These are phyloP conservation scores for Tetradesmus obliquus DNA, from an alignment of 139 green algal species.

Conservation along the genomic window DNA sequence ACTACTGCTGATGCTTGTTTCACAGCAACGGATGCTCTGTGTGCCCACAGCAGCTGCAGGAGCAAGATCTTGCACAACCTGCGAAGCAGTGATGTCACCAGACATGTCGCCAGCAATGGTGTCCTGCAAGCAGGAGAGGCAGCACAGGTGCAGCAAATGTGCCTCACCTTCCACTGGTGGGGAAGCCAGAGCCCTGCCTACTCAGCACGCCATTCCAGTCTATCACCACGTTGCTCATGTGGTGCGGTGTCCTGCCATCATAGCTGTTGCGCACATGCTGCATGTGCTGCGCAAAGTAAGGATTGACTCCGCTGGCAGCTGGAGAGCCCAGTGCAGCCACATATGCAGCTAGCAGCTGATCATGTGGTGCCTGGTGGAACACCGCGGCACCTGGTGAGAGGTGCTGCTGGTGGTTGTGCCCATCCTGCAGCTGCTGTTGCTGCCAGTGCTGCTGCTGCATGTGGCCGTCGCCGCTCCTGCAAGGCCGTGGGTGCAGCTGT, in stretches of 20 bases:
- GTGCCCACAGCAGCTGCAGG: neutral
- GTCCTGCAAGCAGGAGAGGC: neutral
- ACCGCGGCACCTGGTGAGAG: neutral
- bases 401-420: neutral
- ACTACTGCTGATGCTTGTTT: neutral
- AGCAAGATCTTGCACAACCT: too few relatives aligned
- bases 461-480: neutral
- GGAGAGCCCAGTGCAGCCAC: constrained; percentile 13
- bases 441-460: neutral
- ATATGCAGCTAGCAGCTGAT: constrained; percentile 31
- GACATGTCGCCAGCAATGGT: neutral
- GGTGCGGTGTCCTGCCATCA: neutral
- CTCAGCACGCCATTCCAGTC: constrained; percentile 31
- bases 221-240: neutral
- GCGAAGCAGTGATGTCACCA: neutral
- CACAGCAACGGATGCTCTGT: too few relatives aligned
- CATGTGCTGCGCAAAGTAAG: neutral
- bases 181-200: constrained; percentile 20
- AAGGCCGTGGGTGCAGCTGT: neutral
- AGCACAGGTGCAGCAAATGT: too few relatives aligned
- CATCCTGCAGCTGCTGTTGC: neutral
- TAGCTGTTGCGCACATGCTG: neutral
- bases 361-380: constrained; percentile 1
- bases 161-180: neutral
- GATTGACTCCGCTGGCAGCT: neutral